Evolutionary conservation across 495 filamentous ascomycete genomes (phyloP), one percentile per base, ranked within the genome.

Genomic region (Podospora conica): DNA sequence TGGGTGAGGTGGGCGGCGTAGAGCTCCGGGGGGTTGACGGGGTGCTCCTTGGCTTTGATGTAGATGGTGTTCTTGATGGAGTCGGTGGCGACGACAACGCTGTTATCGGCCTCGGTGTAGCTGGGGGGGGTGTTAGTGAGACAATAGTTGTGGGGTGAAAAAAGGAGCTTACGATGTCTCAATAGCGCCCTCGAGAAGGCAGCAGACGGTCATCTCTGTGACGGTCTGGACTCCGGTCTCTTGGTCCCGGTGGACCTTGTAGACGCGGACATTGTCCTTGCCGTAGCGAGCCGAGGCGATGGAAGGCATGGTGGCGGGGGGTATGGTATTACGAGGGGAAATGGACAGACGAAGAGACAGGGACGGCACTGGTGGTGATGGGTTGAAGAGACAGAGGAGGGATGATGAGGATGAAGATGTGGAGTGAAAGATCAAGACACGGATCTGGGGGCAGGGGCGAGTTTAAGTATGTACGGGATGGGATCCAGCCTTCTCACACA

Each of bases 51-150:
- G 69, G 95, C 94, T 72, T 82, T 82, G 84, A 97, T 92, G 80
- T 94, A 96, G 80, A 92, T 88, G 68, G 93, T 97, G 80, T 98
- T 96, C 81, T 98, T 98, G 82, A 97, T 94, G 10, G 93, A 94
- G 79, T 98, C 95, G 53, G 95, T 98, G 60, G 95, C 93, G 53
- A 98, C 95, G 24, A 98, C 85, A 62, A 96, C 91, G 75, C 89
- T 91, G 83, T 98, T 98, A 80, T 98, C 95, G 71, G 92, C 94
- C 73, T 85, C 77, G 65, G 93, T 98, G 83, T 97, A 97, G 61
- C 90, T 93, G 63, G 74, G 63, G 74, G 63, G 72, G 69, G 54
- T 15, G 57, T 60, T 15, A 33, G 24, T 29, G n/a, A 8, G 21
- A 48, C 23, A 9, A 15, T 28, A 1, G 10, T 20, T 18, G 22